These are phyloP conservation scores for Cucurbita moschata DNA, from an alignment of 306 rosid genomes.

Conservation along the genomic window DNA sequence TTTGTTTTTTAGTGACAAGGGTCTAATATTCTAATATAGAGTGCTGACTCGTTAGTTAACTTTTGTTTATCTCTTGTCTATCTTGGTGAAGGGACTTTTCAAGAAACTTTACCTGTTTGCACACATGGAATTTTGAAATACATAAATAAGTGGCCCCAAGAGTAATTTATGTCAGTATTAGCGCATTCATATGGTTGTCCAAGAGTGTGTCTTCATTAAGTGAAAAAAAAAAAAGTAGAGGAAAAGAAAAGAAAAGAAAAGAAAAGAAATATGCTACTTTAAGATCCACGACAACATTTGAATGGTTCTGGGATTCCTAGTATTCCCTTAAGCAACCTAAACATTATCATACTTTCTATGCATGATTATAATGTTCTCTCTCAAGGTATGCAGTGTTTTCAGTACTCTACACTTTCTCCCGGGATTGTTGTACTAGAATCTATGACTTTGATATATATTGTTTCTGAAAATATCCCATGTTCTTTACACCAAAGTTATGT, in stretches of 20 bases:
- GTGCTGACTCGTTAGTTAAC: neutral
- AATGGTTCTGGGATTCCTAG: neutral
- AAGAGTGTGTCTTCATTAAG: neutral
- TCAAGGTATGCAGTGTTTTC: conserved; percentile 6
- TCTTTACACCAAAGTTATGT: neutral
- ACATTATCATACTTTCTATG: neutral
- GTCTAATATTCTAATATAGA: conserved; percentile 1
- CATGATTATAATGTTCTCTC: neutral
- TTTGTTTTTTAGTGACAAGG: neutral
- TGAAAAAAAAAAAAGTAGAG: neutral
- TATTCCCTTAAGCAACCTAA: neutral
- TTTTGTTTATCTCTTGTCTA: neutral
- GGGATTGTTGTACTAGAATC: neutral
- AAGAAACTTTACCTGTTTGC: neutral
- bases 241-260: neutral
- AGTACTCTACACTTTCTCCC: neutral
- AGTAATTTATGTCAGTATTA: neutral
- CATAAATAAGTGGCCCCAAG: neutral
- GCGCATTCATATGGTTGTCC: neutral
- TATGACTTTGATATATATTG: neutral
- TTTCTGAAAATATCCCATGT: neutral
- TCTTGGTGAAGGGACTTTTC: conserved; percentile 3
- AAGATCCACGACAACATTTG: neutral
- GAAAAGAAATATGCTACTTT: neutral
- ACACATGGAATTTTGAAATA: neutral